These are phyloP conservation scores for Pontederia crassipes DNA, from an alignment of 176 grass and related monocot species.

Conservation along the genomic window DNA sequence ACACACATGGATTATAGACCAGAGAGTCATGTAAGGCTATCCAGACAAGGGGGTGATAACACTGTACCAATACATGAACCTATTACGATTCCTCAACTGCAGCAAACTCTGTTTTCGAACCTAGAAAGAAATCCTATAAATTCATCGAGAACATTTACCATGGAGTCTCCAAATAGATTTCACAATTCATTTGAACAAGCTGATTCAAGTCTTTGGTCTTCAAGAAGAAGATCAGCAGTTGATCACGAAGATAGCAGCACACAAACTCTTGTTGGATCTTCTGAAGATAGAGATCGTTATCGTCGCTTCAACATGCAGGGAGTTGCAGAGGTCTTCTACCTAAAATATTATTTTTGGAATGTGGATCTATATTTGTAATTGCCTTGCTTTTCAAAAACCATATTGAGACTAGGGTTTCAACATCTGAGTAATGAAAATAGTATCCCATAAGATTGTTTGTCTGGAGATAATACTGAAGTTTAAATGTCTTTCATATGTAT, in stretches of 20 bases:
- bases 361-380: neutral
- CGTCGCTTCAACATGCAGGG: constrained; percentile 46
- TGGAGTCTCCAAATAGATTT: constrained; percentile 32
- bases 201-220: constrained; percentile 19
- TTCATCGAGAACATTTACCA: constrained; percentile 27
- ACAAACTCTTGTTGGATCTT: constrained; percentile 17
- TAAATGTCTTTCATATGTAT: constrained; percentile 15
- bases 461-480: neutral
- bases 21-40: too few relatives aligned
- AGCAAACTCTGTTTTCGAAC: too few relatives aligned
- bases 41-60: too few relatives aligned
- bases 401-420: neutral
- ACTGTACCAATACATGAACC: too few relatives aligned
- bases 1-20: too few relatives aligned
- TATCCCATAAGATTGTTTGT: neutral
- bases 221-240: constrained; percentile 28
- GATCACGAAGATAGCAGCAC: constrained; percentile 22
- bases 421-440: neutral
- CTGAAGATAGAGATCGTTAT: constrained; percentile 38
- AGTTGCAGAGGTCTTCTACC: constrained; percentile 55
- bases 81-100: too few relatives aligned
- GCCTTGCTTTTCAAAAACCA: neutral
- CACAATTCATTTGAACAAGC: constrained; percentile 30
- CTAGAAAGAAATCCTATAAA: too few relatives aligned
- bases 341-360: neutral